Base-by-base conservation (phyloP, 306 rosid species). In the Nissolia schottii region DNA sequence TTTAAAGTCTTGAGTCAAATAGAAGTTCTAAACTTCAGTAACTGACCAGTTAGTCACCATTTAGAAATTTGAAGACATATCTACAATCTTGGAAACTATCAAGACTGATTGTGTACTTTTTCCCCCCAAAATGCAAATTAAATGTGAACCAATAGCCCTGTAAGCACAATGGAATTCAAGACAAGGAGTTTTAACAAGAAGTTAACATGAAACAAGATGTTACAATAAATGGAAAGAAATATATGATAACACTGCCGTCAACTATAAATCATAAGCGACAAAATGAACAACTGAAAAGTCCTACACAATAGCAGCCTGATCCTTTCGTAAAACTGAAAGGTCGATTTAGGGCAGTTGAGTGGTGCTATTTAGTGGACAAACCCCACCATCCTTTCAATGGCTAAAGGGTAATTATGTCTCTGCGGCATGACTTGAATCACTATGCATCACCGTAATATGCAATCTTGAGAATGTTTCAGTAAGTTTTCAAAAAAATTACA, bases 41-140 rank as follows among this genome's bases (percentile, higher is more conserved):
- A 49, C 43, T 15, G 61, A 24, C 45, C 2, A 9, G 13, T 65
- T 41, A 32, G 28, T 59, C 67, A 66, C 75, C 46, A 41, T 24
- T 43, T 49, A 23, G 37, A 45, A 43, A 62, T 66, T 23, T 41
- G 45, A 20, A 55, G 48, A 58, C n/a, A 22, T 2, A 67, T 73
- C 71, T 15, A 48, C 49, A 56, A 22, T 32, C 67, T 56, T 49
- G 22, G 46, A 67, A 67, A 74, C 74, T 68, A 54, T 24, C 24
- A 32, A 72, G 38, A 78, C 5, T 41, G 14, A 55, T 60, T 29
- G 40, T 3, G 8, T 9, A 8, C 13, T 8, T 20, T 29, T 62
- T 63, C 1, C 35, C 25, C 61, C 41, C 15, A 12, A 49, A 60
- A 16, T 1, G 1, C 43, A 51, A 41, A 50, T 29, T 13, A 64